Base-by-base conservation (phyloP, 495 filamentous ascomycete genomes). In the Neurospora sp. region DNA sequence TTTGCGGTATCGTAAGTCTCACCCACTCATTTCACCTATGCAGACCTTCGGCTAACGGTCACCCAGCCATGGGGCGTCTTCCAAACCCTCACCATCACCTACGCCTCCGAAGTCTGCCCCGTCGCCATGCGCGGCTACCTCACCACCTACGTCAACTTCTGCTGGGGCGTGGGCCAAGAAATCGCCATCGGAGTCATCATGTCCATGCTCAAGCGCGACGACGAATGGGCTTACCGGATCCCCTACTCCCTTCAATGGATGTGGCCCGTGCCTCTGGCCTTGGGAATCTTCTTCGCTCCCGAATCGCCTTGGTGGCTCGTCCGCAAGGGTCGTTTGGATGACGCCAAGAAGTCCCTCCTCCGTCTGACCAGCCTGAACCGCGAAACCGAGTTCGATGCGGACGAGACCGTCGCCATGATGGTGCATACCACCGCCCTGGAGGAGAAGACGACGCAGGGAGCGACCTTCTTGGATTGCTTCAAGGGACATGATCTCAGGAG, bases 281-380 rank as follows among this genome's bases (percentile, higher is more conserved):
- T 93, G 73, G 91, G 89, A 35, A 89, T 93, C 72, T 85, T 83
- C 69, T 86, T 92, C 31, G 91, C 91, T 0, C 93, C 93, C 4
- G 93, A 96, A 79, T 89, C 87, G 1, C 93, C 93, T 0, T 94
- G 91, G 92, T 94, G 92, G 92, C 86, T 94, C 22, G 91, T 94
- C 69, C 88, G 92, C 10, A 90, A 87, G 76, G 91, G 90, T 6
- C 86, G 85, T 40, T 84, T 88, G 18, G 87, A 91, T 14, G 87
- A 92, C 42, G 93, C 93, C 6, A 93, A 92, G 78, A 81, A 83
- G 14, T 83, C 91, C 7, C 82, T 96, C 39, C 83, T 88, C 22
- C 90, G 92, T 20, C 81, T 96, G 68, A 92, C 89, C 59, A 91
- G 85, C 75, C 72, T 81, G 14, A 83, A 86, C 35, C 76, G 81